Conservation (phyloP, 441 rosid genomes). For the Flueggea neowawraea region DNA sequence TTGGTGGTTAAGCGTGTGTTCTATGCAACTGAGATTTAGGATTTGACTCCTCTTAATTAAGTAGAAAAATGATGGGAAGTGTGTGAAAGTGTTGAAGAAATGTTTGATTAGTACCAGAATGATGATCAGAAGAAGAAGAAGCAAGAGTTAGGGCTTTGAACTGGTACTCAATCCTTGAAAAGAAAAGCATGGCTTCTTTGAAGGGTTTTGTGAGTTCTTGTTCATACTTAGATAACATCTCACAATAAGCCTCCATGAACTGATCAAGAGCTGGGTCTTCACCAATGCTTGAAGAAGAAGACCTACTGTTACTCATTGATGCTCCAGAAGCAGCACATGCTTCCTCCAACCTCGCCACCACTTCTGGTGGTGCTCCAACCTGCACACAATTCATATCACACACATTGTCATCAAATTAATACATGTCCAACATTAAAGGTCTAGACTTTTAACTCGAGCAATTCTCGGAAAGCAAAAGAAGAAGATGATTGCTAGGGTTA, state of each 20-base stretch:
- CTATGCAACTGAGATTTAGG: too few species aligned
- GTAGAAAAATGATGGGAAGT: constrained; percentile 5
- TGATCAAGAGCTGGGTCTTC: constrained; percentile 98
- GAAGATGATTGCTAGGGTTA: too few species aligned
- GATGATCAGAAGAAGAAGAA: constrained; percentile 19
- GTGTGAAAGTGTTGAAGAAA: constrained; percentile 1
- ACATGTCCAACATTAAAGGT: too few species aligned
- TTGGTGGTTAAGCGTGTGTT: too few species aligned
- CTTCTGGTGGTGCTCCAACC: constrained; percentile 98
- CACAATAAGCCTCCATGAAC: constrained; percentile 99
- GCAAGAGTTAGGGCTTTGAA: constrained; percentile 68
- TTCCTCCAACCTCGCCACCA: constrained; percentile 76
- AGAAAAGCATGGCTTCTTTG: constrained; percentile 91
- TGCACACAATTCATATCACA: constrained; percentile 14
- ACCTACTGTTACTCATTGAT: constrained; percentile 17
- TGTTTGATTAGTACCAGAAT: constrained; percentile 36
- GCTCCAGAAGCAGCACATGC: constrained; percentile 59
- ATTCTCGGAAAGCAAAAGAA: not conserved
- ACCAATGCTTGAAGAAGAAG: constrained; percentile 44
- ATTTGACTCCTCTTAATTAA: too few species aligned
- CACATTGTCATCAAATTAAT: too few species aligned
- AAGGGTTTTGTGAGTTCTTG: constrained; percentile 93
- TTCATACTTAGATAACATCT: constrained; percentile 96
- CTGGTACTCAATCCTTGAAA: constrained; percentile 79
- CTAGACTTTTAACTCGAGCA: too few species aligned